A percentile compares a stretch with the other conserved stretches of the same genome.
phyloP scores from a whole-genome alignment of 306 rosid genomes.

The Arachis stenosperma region DNA sequence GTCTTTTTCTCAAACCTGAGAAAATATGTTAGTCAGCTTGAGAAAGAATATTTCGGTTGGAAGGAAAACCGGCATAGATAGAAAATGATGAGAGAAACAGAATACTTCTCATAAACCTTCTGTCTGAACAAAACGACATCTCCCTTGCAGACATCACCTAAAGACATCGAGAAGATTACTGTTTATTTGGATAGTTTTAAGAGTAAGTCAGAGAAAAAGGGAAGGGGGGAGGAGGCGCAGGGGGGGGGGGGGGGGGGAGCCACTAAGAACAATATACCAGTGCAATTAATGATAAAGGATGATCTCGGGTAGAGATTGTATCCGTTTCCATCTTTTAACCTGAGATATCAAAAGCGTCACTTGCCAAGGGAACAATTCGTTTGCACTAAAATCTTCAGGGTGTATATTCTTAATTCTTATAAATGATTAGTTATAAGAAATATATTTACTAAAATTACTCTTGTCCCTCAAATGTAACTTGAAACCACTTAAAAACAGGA shows the following conservation, averaged over 20 bases:
- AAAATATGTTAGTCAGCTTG: slow-evolving; percentile 23
- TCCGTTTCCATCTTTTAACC: slow-evolving; percentile 64
- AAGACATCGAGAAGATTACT: slow-evolving; percentile 30
- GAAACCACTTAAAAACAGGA: neutral
- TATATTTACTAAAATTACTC: neutral
- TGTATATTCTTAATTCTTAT: neutral
- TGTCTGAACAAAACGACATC: slow-evolving; percentile 77
- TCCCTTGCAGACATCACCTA: slow-evolving; percentile 88
- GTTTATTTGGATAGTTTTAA: slow-evolving; percentile 29
- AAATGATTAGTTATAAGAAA: neutral
- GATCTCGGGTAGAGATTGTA: slow-evolving; percentile 66
- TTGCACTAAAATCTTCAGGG: neutral
- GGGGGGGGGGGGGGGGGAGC: no score
- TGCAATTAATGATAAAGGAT: slow-evolving; percentile 67
- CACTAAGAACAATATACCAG: slow-evolving; percentile 50
- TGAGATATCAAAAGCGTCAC: slow-evolving; percentile 36
- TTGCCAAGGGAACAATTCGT: neutral
- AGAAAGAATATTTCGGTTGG: slow-evolving; percentile 15
- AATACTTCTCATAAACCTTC: slow-evolving; percentile 70
- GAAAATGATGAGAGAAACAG: slow-evolving; percentile 30
- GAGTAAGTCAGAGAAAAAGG: slow-evolving; percentile 27
- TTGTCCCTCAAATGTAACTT: neutral
- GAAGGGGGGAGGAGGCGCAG: no score
- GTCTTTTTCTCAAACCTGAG: slow-evolving; percentile 69
- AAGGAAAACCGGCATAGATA: slow-evolving; percentile 17